phyloP scores from a whole-genome alignment of 1,284 basidiomycete species.

The Cryptococcus sp. region DNA sequence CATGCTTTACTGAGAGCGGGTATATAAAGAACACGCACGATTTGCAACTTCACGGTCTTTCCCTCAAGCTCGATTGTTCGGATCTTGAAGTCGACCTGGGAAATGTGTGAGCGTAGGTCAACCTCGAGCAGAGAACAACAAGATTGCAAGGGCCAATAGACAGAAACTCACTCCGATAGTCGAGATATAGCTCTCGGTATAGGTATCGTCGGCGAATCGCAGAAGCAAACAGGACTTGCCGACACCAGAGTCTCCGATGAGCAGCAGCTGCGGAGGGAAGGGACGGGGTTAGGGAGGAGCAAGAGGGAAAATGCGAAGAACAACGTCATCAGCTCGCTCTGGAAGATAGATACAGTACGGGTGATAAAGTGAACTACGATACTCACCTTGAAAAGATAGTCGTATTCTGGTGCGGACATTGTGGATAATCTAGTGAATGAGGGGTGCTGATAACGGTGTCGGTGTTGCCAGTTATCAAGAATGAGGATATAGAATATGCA shows the following conservation, averaged over 20 bases:
- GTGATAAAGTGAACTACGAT: neutral
- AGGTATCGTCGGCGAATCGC: slow-evolving; percentile 99
- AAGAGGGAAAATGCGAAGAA: neutral
- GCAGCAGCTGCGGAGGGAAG: slow-evolving; percentile 59
- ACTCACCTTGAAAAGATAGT: slow-evolving; percentile 84
- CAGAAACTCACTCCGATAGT: slow-evolving; percentile 75
- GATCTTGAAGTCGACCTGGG: slow-evolving; percentile 94
- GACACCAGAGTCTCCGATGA: slow-evolving; percentile 83
- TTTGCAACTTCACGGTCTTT: slow-evolving; percentile 99
- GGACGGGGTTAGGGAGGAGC: neutral
- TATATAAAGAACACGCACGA: slow-evolving; percentile 65
- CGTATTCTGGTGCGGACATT: slow-evolving; percentile 75
- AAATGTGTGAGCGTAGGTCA: neutral
- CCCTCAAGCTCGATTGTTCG: slow-evolving; percentile 99
- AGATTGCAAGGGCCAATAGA: neutral
- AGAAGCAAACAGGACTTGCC: slow-evolving; percentile 97
- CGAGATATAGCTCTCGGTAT: slow-evolving; percentile 98
- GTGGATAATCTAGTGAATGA: slow-evolving; percentile 2
- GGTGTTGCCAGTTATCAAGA: too few relatives aligned
- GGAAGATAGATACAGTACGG: neutral
- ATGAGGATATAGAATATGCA: too few relatives aligned
- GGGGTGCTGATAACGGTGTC: neutral
- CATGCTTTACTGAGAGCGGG: slow-evolving; percentile 32
- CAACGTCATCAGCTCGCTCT: neutral
- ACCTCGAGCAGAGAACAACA: neutral